Base-by-base conservation (phyloP, 2,329 filamentous ascomycete species). In the Aureobasidium namibiae region DNA sequence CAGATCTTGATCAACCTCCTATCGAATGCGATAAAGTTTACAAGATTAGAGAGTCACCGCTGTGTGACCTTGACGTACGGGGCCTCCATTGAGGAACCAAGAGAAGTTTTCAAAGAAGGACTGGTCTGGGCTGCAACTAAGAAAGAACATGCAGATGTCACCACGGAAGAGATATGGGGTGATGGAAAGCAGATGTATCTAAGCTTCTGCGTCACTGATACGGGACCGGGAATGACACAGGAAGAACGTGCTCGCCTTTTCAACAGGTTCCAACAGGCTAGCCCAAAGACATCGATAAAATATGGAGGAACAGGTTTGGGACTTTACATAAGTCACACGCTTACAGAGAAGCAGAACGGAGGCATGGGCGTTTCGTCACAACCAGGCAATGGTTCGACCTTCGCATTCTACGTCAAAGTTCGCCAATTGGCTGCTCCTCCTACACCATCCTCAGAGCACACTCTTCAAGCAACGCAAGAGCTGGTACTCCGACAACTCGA, bases 291-390 rank as follows among this genome's bases (percentile, higher is more conserved):
- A 0, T 84, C 86, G 62, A 80, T 85, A 38, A 80, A 86, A 61
- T 87, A 88, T 63, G 86, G 86, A 18, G 87, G 87, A 0, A 85
- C 82, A 0, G 87, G 87, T 0, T 76, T 90, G 0, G 87, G 87
- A 0, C 75, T 89, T 0, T 89, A 87, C 67, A 89, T 89, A 58
- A 86, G 82, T 48, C 78, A 84, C 18, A 78, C 84, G 38, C 76
- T 90, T 11, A 84, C 84, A 1, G 85, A 88, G 66, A 75, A 88
- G 41, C 85, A 88, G 62, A 84, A 85, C 18, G 87, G 87, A 1
- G 79, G 83, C 46, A 87, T 90, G 36, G 86, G 86, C 1, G 83
- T 89, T 6, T 74, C 76, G 1, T 86, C 84, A 0, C 68, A 76
- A 45, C 77, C 78, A 60, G 83, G 80, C 8, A 68, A 78, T 16